Percentiles rank a stretch among this genome's conserved stretches.
phyloP scores from a whole-genome alignment of 2,329 filamentous ascomycete species.

The Trichophaea hybrida region DNA sequence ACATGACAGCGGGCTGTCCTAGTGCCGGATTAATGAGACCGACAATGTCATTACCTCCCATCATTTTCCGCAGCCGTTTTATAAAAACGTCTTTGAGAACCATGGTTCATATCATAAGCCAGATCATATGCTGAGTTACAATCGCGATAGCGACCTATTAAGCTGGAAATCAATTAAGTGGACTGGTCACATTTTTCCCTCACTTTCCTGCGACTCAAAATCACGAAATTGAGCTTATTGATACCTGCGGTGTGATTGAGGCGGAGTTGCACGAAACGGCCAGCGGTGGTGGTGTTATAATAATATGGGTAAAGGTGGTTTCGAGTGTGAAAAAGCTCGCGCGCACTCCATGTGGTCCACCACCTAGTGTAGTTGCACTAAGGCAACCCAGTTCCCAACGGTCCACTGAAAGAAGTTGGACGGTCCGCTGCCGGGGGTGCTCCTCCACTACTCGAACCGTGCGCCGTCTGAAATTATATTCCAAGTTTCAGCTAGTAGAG shows the following conservation, averaged over 20 bases:
- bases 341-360: too few species aligned
- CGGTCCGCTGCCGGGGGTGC: too few species aligned
- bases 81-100: not conserved
- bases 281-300: not conserved
- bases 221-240: too few species aligned
- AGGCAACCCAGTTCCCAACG: not conserved
- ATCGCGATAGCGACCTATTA: not conserved
- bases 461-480: too few species aligned
- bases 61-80: too few species aligned
- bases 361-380: not conserved
- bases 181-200: not conserved
- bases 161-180: not conserved
- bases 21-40: too few species aligned
- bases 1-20: too few species aligned
- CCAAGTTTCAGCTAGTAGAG: too few species aligned
- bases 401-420: too few species aligned
- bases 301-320: not conserved
- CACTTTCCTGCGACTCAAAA: too few species aligned
- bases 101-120: not conserved
- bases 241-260: not conserved
- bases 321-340: not conserved
- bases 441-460: too few species aligned
- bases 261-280: not conserved
- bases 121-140: not conserved
- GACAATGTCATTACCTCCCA: too few species aligned